These are phyloP conservation scores for Globisporangium alternatum DNA, from an alignment of 352 stramenopile species.

Conservation along the genomic window DNA sequence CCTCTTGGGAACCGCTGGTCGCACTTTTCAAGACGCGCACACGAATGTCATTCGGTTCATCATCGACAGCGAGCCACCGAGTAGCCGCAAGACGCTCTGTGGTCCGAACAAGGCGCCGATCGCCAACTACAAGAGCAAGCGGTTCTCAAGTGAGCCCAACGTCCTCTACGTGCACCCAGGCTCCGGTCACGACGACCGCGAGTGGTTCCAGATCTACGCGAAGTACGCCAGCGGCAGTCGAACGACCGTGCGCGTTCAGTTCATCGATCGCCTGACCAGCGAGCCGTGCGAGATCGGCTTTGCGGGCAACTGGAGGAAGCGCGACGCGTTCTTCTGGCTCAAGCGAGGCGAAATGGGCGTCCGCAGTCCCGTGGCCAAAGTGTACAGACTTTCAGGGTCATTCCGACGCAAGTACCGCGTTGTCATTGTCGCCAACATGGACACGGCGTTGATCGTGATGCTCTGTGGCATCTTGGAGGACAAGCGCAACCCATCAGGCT, in stretches of 20 bases:
- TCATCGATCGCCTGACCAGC: background rate
- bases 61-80: too few species aligned
- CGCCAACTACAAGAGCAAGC: slow-evolving; percentile 3
- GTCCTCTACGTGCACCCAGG: background rate
- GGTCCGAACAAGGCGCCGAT: background rate
- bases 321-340: slow-evolving; percentile 9
- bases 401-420: slow-evolving; percentile 18
- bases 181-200: background rate
- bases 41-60: too few species aligned
- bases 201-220: background rate
- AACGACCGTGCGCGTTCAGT: background rate
- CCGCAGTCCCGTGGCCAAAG: background rate
- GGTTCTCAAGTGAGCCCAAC: background rate
- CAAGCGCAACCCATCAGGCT: background rate
- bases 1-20: too few species aligned
- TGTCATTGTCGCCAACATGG: slow-evolving; percentile 26
- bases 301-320: slow-evolving; percentile 3
- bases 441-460: slow-evolving; percentile 26
- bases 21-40: too few species aligned
- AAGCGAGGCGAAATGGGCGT: background rate
- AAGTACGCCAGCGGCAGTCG: background rate
- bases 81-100: too few species aligned
- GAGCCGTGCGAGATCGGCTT: slow-evolving; percentile 3
- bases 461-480: slow-evolving; percentile 20
- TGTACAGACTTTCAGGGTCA: background rate